phyloP scores from a whole-genome alignment of 2,329 filamentous ascomycete genomes.

The Lasiodiplodia theobromae region DNA sequence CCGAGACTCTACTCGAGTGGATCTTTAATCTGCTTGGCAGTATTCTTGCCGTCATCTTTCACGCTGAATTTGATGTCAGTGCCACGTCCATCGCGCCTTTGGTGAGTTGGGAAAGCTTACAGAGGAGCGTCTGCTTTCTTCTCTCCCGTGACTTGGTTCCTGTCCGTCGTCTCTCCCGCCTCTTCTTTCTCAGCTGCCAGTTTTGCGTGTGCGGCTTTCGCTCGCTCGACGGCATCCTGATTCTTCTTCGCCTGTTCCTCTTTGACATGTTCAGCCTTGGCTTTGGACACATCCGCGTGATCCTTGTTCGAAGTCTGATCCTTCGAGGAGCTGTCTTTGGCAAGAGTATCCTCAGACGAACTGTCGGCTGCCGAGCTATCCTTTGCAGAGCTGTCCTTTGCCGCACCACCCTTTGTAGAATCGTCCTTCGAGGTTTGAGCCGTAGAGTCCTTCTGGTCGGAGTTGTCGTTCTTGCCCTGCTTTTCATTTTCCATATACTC shows the following conservation, averaged over 20 bases:
- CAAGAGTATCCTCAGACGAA: not conserved
- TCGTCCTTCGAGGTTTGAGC: slow-evolving; percentile 9
- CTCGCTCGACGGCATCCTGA: not conserved
- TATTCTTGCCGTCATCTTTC: not conserved
- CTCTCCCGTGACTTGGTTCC: slow-evolving; percentile 19
- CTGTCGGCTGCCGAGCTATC: not conserved
- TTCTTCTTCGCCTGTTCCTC: slow-evolving; percentile 23
- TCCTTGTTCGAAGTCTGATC: slow-evolving; percentile 12
- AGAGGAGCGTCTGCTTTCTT: slow-evolving; percentile 20
- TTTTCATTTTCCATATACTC: slow-evolving; percentile 57
- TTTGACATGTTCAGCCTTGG: slow-evolving; percentile 16
- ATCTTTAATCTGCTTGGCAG: slow-evolving; percentile 30
- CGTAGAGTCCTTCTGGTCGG: slow-evolving; percentile 7
- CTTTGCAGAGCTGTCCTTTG: not conserved
- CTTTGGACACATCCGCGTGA: not conserved
- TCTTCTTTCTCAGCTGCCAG: slow-evolving; percentile 8
- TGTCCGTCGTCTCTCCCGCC: not conserved
- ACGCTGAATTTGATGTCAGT: slow-evolving; percentile 12
- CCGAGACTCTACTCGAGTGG: slow-evolving; percentile 23
- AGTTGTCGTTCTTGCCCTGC: slow-evolving; percentile 33
- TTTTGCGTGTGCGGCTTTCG: slow-evolving; percentile 16
- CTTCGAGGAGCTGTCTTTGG: slow-evolving; percentile 7
- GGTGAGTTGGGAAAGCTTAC: slow-evolving; percentile 1
- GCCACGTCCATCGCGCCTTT: too few species aligned
- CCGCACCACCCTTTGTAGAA: not conserved